Percentiles rank a stretch among this genome's conserved stretches.
These are phyloP conservation scores for Odontarrhena argentea DNA, from an alignment of 345 rosid species.

Conservation along the genomic window DNA sequence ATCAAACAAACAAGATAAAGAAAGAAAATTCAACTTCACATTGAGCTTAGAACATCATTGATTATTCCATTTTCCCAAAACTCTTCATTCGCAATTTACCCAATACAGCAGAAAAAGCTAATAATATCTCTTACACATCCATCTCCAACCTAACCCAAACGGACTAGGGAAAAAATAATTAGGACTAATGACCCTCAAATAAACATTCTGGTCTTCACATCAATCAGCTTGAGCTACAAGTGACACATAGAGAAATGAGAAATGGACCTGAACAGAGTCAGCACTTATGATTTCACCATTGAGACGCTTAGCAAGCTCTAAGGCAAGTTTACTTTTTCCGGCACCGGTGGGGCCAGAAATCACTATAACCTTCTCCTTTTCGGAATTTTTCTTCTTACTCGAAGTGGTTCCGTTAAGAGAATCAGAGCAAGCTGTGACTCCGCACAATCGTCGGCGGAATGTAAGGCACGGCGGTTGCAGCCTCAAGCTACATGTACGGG, in stretches of 20 bases:
- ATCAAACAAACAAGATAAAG: not conserved
- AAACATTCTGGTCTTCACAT: too few species aligned
- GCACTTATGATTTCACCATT: slow-evolving; percentile 96
- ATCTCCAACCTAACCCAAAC: too few species aligned
- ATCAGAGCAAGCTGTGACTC: slow-evolving; percentile 43
- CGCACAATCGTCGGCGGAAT: slow-evolving; percentile 44
- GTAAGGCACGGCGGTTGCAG: slow-evolving; percentile 35
- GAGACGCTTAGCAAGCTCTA: slow-evolving; percentile 89
- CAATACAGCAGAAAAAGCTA: too few species aligned
- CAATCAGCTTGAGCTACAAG: too few species aligned
- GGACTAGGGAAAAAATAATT: too few species aligned
- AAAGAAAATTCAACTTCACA: slow-evolving; percentile 19
- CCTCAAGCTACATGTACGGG: slow-evolving; percentile 53
- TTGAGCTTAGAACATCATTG: too few species aligned
- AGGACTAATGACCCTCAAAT: too few species aligned
- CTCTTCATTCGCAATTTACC: not conserved
- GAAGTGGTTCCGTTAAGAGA: slow-evolving; percentile 16
- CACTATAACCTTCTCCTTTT: slow-evolving; percentile 72
- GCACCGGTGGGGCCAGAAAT: slow-evolving; percentile 94
- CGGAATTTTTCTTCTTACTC: slow-evolving; percentile 16
- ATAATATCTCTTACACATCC: too few species aligned
- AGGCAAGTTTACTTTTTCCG: slow-evolving; percentile 80
- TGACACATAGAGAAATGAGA: not conserved
- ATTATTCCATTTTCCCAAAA: slow-evolving; percentile 5
- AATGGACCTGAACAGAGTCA: slow-evolving; percentile 86